These are phyloP conservation scores for Dothidotthia symphoricarpi DNA, from an alignment of 2,329 filamentous ascomycete species.

Conservation along the genomic window DNA sequence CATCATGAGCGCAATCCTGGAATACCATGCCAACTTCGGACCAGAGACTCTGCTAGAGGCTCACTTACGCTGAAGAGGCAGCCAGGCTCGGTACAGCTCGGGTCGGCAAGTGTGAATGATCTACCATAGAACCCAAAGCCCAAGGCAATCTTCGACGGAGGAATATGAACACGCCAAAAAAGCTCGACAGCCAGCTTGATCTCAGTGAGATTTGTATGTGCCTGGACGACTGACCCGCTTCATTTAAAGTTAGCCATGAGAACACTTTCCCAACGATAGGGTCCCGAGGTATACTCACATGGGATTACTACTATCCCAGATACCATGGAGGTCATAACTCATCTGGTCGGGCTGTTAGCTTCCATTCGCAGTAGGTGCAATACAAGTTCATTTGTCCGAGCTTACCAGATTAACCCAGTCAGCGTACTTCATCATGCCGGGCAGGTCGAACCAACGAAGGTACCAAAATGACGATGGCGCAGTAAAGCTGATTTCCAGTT, in stretches of 20 bases:
- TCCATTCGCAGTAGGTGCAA: no score
- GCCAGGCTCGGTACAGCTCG: conserved; percentile 3
- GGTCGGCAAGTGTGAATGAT: conserved; percentile 20
- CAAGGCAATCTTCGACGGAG: conserved; percentile 42
- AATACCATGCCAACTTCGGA: no score
- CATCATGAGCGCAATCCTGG: no score
- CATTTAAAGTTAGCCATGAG: no score
- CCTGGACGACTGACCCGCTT: conserved; percentile 8
- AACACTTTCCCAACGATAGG: no score
- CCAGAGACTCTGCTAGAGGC: no score
- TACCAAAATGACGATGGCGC: not conserved
- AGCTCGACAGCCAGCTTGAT: conserved; percentile 44
- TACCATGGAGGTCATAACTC: conserved; percentile 47
- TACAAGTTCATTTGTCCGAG: no score
- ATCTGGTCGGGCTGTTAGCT: no score
- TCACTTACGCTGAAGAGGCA: conserved; percentile 12
- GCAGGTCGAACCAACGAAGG: no score
- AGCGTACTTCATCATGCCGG: not conserved
- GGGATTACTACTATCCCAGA: no score
- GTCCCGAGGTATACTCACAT: no score
- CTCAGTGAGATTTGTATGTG: conserved; percentile 50
- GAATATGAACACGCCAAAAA: conserved; percentile 47
- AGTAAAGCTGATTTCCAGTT: not conserved
- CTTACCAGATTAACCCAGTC: conserved; percentile 19
- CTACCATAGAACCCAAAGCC: conserved; percentile 49